A percentile compares a stretch with the other conserved stretches of the same genome.
Conservation (phyloP, 2,329 filamentous ascomycete species). For the Daldinia sp. region DNA sequence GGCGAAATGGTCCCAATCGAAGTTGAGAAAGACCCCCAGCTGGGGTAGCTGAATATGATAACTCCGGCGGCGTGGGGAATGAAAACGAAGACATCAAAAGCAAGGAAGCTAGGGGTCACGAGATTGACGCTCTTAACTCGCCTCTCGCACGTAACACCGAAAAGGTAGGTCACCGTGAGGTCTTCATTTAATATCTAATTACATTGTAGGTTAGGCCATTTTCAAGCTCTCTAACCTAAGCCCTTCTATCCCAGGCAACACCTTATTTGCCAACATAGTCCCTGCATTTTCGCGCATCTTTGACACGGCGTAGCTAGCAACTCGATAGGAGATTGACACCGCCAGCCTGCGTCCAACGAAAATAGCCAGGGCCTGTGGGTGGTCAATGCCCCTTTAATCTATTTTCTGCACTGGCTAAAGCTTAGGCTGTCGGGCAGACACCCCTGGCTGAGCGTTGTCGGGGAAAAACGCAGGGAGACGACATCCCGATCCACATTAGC, state of each 20-base stretch:
- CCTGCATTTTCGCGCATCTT: conserved; percentile 19
- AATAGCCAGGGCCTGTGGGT: background rate
- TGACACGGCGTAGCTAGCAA: background rate
- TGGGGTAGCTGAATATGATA: background rate
- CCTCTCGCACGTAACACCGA: background rate
- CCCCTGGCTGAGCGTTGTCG: conserved; percentile 9
- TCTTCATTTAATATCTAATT: conserved; percentile 34
- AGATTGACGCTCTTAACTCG: background rate
- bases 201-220: background rate
- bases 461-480: conserved; percentile 3
- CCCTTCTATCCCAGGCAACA: background rate
- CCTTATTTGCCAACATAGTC: conserved; percentile 20
- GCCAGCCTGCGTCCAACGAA: background rate
- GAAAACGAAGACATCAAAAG: background rate
- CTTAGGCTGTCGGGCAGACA: conserved; percentile 15
- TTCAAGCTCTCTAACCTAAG: background rate
- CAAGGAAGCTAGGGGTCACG: background rate
- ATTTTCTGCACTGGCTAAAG: background rate
- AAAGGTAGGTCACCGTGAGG: conserved; percentile 32
- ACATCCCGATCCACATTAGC: conserved; percentile 20
- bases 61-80: background rate
- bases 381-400: conserved; percentile 8
- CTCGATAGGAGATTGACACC: conserved; percentile 24
- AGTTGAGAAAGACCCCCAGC: too few relatives aligned
- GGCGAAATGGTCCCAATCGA: background rate